Evolutionary conservation across 2,329 filamentous ascomycete genomes (phyloP).

Genomic region (Dactylellina drechsleri): DNA sequence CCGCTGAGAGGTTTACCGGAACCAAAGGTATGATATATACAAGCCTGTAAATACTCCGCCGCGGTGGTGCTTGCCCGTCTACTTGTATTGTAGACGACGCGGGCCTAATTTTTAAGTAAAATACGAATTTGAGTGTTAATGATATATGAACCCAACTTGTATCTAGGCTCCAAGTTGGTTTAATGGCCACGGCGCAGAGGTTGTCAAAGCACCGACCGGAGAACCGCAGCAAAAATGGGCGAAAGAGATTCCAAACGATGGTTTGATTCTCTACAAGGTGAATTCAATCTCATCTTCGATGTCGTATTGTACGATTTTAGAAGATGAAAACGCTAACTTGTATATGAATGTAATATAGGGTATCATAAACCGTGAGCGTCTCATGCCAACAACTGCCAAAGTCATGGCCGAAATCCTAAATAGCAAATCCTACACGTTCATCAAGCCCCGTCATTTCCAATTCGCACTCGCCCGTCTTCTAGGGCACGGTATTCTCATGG

Average conservation of each 20-base stretch:
- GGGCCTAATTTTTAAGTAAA: too few species aligned
- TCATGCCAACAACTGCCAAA: constrained; percentile 72
- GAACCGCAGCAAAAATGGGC: constrained; percentile 64
- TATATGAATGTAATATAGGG: constrained; percentile 58
- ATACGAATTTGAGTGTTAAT: too few species aligned
- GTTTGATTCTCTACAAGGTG: constrained; percentile 73
- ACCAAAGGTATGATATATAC: constrained; percentile 33
- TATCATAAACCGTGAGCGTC: constrained; percentile 71
- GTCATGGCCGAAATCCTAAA: constrained; percentile 76
- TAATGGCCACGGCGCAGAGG: constrained; percentile 41
- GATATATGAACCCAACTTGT: too few species aligned
- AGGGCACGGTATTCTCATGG: constrained; percentile 75
- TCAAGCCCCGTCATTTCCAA: constrained; percentile 70
- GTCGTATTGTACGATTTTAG: neutral
- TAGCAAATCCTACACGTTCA: constrained; percentile 75
- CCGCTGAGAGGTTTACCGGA: constrained; percentile 32
- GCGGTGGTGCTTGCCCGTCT: too few species aligned
- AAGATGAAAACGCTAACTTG: neutral
- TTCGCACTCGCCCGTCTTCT: constrained; percentile 71
- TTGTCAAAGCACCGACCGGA: constrained; percentile 46
- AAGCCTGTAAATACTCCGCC: too few species aligned
- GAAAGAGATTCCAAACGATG: constrained; percentile 72
- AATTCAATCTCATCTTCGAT: neutral
- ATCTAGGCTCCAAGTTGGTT: constrained; percentile 38
- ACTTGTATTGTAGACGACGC: too few species aligned